Percentiles rank a stretch among this genome's conserved stretches.
These are phyloP conservation scores for Diaporthe eres DNA, from an alignment of 2,329 filamentous ascomycete species.

Conservation along the genomic window DNA sequence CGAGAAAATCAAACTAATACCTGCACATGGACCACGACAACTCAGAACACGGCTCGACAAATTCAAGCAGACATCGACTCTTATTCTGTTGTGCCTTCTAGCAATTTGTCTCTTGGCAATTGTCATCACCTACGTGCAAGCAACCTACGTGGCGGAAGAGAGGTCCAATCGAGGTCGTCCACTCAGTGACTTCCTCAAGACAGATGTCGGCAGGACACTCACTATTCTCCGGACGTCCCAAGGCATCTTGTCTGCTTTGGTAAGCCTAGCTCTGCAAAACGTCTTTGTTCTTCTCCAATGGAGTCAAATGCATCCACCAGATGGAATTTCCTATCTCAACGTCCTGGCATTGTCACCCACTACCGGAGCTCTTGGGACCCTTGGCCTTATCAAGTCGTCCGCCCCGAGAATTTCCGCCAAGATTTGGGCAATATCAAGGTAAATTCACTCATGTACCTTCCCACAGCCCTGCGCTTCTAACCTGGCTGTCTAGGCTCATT, in stretches of 20 bases:
- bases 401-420: not conserved
- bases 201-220: not conserved
- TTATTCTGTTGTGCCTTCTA: not conserved
- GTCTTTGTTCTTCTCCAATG: not conserved
- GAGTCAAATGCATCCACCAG: not conserved
- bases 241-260: not conserved
- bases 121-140: not conserved
- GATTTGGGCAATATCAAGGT: not conserved
- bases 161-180: not conserved
- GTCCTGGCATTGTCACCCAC: not conserved
- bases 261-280: not conserved
- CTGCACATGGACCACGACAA: not conserved
- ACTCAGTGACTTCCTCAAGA: not conserved
- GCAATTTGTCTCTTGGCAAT: not conserved
- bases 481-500: rapidly evolving
- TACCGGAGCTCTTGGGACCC: not conserved
- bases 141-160: not conserved
- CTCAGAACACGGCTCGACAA: not conserved
- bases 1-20: not conserved
- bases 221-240: not conserved
- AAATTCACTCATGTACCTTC: not conserved
- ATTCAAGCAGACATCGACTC: not conserved
- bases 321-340: not conserved
- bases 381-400: not conserved
- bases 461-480: too few relatives aligned